phyloP scores from a whole-genome alignment of 345 rosid genomes.

The Noccaea bulbosa region DNA sequence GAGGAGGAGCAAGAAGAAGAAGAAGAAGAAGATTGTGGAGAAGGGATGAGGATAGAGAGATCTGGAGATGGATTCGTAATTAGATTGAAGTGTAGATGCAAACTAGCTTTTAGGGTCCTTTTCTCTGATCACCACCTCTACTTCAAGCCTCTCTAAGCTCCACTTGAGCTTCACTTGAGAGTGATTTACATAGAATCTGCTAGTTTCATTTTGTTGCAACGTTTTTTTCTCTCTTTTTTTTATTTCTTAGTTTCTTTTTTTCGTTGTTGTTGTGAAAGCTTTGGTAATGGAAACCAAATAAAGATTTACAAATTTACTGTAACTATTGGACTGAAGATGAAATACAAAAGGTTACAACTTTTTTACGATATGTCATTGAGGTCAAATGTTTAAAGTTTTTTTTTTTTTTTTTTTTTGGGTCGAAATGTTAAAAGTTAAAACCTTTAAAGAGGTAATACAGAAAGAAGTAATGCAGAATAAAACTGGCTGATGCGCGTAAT shows the following conservation, averaged over 20 bases:
- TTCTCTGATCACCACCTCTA: conserved; percentile 42
- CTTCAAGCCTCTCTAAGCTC: conserved; percentile 39
- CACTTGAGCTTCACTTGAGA: not conserved
- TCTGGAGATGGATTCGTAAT: conserved; percentile 45
- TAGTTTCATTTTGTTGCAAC: not conserved
- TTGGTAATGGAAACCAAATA: conserved; percentile 12
- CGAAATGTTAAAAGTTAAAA: conserved; percentile 18
- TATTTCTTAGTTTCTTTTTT: too few species aligned
- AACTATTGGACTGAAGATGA: not conserved
- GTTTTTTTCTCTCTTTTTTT: not conserved
- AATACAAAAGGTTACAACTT: conserved; percentile 18
- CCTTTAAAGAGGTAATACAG: not conserved
- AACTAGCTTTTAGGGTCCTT: conserved; percentile 37
- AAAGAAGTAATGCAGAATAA: not conserved
- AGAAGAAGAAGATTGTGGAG: conserved; percentile 38
- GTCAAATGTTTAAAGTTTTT: too few species aligned
- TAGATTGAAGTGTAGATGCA: conserved; percentile 43
- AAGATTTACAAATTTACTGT: conserved; percentile 4
- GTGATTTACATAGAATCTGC: conserved; percentile 10
- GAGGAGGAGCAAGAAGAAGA: not conserved
- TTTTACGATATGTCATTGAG: not conserved
- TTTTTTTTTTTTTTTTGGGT: too few species aligned
- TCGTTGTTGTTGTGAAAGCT: not conserved
- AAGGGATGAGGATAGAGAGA: conserved; percentile 49
- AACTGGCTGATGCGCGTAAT: conserved; percentile 19